Evolutionary conservation across 176 grass and related monocot genomes (phyloP), one percentile per base, ranked within the genome.

Genomic region (Zoysia pacifica): DNA sequence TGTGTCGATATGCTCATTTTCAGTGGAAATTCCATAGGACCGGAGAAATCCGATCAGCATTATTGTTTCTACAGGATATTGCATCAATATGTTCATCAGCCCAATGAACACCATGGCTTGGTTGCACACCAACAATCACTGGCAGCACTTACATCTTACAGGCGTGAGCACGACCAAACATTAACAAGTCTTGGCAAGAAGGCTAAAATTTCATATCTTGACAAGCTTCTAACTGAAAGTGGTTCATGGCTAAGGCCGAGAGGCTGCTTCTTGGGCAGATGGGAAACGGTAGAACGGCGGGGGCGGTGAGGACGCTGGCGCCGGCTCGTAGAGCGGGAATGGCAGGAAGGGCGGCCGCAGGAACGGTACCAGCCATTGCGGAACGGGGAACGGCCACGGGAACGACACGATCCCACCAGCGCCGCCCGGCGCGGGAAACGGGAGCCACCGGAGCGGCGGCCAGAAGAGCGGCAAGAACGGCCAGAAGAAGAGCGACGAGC

Each of bases 401-500:
- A 89, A 91, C 20, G 91, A 90, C 81, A 85, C 83, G 28, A 65
- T 80, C 38, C 88, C 87, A 36, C 78, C 40, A 20, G 14, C 46
- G 13, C 19, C 56, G 35, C 76, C 81, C 47, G 64, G 68, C 0
- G 81, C 47, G 3, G 88, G 80, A 67, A 64, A 79, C 28, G 28
- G 28, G 28, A 28, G 28, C 28, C 28, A 28, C 28, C 28, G 28
- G 28, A 28, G 28, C 50, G 92, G 92, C 56, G 86, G 88, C 88
- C 88, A 87, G 65, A 99, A 82, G 47, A 91, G 85, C 36, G 96
- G 96, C 51, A 93, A 45, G 74, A 91, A 86, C 1, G 93, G 97
- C 97, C 97, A 96, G 88, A 99, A 99, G 71, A 93, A 86, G 35
- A 99, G 69, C 45, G 90, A 89, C 18, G 83, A 59, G 42, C 79